phyloP scores from a whole-genome alignment of 164 flowering plant genomes.

The Macadamia integrifolia region DNA sequence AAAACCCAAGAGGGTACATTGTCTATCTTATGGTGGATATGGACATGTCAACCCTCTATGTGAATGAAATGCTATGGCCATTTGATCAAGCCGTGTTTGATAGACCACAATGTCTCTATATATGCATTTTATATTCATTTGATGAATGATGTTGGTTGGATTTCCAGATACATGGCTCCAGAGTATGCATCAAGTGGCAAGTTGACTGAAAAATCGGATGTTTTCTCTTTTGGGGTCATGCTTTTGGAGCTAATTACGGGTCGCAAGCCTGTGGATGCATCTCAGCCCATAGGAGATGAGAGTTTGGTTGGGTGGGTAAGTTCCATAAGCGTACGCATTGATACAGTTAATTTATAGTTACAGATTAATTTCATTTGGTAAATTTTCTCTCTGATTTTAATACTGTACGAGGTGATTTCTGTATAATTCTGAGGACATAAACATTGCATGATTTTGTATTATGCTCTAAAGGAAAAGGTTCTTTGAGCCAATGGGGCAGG shows the following conservation, averaged over 20 bases:
- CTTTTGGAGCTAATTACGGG: slow-evolving; percentile 78
- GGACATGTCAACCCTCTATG: too few species aligned
- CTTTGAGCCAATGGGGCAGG: too few species aligned
- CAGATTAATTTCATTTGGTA: not conserved
- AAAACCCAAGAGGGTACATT: too few species aligned
- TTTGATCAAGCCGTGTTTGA: too few species aligned
- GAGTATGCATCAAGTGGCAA: slow-evolving; percentile 82
- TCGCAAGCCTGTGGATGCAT: slow-evolving; percentile 71
- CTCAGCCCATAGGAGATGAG: slow-evolving; percentile 76
- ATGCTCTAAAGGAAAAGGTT: too few species aligned
- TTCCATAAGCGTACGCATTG: not conserved
- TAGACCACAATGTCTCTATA: not conserved
- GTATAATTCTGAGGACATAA: not conserved
- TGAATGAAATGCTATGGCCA: too few species aligned
- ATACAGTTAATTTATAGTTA: not conserved
- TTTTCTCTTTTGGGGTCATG: slow-evolving; percentile 77
- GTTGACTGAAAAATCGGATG: slow-evolving; percentile 79
- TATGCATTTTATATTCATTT: not conserved
- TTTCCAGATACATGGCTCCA: not conserved
- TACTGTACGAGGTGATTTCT: not conserved
- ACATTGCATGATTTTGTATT: not conserved
- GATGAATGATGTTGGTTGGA: not conserved
- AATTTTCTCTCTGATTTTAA: not conserved
- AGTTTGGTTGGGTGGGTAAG: slow-evolving; percentile 81
- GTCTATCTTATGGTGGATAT: too few species aligned